Evolutionary conservation across 2,329 filamentous ascomycete species (phyloP), one percentile per base, ranked within the genome.

Genomic region (Chaetomium globosum): DNA sequence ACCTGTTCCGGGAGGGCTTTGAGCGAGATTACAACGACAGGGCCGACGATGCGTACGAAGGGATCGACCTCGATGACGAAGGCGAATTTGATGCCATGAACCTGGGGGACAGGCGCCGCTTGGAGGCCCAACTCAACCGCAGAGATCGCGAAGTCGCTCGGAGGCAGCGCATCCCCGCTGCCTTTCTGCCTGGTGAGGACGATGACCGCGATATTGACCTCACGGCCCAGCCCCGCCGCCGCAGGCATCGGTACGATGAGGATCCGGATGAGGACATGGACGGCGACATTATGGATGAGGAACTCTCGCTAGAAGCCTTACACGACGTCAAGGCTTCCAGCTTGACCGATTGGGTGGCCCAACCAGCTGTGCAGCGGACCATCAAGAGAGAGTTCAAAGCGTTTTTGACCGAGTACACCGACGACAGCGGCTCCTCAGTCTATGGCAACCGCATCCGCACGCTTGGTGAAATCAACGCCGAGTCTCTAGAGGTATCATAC

Each of bases 341-440:
- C 71, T 82, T 99, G 74, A 96, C 93, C 0, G 95, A 99, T 70
- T 99, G 96, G 96, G 90, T 99, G 51, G 89, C 92, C 16, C 89
- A 93, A 72, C 91, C 92, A 3, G 87, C 92, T 16, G 95, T 99
- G 13, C 92, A 97, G 78, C 87, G 92, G 71, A 96, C 93, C 1
- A 95, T 99, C 77, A 93, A 93, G 75, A 87, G 94, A 73, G 95
- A 99, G 78, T 99, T 99, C 86, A 97, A 96, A 77, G 90, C 91
- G 3, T 99, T 99, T 81, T 81, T 99, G 73, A 98, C 95, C 12
- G 94, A 97, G 72, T 98, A 96, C 77, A 97, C 89, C 6, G 95
- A 99, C 74, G 88, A 93, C 61, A 88, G 89, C 69, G 93, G 93
- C 62, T 89, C 87, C 4, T 99, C 95, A 0, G 93, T 99, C 59